These are phyloP conservation scores for Metarhizium humberi DNA, from an alignment of 2,329 filamentous ascomycete species.

Conservation along the genomic window DNA sequence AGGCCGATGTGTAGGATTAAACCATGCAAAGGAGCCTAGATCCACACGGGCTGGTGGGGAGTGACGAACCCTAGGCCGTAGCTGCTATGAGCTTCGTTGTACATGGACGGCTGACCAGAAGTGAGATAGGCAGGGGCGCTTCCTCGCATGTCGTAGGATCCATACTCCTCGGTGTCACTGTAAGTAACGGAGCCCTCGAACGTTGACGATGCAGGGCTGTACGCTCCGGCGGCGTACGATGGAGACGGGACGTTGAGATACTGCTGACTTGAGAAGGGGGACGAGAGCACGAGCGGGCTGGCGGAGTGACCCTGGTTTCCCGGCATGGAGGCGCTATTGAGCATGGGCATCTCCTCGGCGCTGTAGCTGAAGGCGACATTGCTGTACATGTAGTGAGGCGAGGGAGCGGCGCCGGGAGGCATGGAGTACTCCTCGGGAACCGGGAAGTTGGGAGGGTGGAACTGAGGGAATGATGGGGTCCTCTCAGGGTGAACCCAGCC, in stretches of 20 bases:
- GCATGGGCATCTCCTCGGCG: conserved; percentile 49
- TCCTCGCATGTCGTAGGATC: conserved; percentile 35
- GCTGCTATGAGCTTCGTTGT: conserved; percentile 31
- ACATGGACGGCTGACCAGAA: conserved; percentile 36
- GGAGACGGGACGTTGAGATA: conserved; percentile 57
- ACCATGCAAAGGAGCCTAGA: conserved; percentile 34
- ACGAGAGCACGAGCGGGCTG: conserved; percentile 48
- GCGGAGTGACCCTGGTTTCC: conserved; percentile 34
- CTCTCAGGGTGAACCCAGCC: conserved; percentile 54
- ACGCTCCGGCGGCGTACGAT: conserved; percentile 44
- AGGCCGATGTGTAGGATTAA: conserved; percentile 27
- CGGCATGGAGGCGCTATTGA: conserved; percentile 37
- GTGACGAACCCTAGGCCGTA: conserved; percentile 49
- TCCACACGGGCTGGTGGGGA: conserved; percentile 54
- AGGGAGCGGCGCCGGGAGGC: conserved; percentile 12
- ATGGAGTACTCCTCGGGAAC: conserved; percentile 35
- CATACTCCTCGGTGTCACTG: conserved; percentile 52
- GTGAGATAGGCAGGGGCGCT: conserved; percentile 25
- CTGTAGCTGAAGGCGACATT: conserved; percentile 56
- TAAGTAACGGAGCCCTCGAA: conserved; percentile 54
- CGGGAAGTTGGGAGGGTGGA: conserved; percentile 46
- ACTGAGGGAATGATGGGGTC: conserved; percentile 52
- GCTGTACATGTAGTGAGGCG: conserved; percentile 40
- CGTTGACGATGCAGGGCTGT: conserved; percentile 54
- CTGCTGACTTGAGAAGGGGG: conserved; percentile 43